phyloP scores from a whole-genome alignment of 192 early-diverging fungal genomes.

The Rhizophagus sp. region DNA sequence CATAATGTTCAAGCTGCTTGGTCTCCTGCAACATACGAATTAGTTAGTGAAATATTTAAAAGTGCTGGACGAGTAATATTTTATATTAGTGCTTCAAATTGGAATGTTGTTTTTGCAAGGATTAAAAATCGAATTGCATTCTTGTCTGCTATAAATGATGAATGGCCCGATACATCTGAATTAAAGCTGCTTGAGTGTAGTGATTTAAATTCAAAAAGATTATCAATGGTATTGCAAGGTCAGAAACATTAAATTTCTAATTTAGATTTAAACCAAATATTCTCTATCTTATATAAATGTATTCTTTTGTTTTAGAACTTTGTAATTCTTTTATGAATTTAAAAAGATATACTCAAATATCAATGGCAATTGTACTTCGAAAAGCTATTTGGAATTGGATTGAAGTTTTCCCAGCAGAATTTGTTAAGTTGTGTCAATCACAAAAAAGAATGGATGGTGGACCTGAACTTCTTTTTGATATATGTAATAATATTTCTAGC shows the following conservation, averaged over 20 bases:
- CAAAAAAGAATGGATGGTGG: conserved; percentile 60
- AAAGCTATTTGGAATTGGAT: conserved; percentile 94
- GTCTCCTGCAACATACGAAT: conserved; percentile 42
- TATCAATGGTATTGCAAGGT: conserved; percentile 69
- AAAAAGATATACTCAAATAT: conserved; percentile 69
- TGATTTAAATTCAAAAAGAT: conserved; percentile 71
- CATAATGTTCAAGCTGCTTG: conserved; percentile 13
- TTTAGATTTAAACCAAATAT: neutral
- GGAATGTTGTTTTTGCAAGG: conserved; percentile 76
- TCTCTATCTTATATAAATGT: neutral
- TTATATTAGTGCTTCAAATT: conserved; percentile 89
- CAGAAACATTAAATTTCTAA: neutral
- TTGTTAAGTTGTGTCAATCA: conserved; percentile 71
- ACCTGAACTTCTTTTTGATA: conserved; percentile 78
- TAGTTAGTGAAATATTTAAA: conserved; percentile 76
- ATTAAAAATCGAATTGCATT: conserved; percentile 66
- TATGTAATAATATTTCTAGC: conserved; percentile 63
- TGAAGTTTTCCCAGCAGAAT: conserved; percentile 81
- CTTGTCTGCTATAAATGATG: conserved; percentile 63
- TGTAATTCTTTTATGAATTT: conserved; percentile 55
- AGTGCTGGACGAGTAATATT: conserved; percentile 81
- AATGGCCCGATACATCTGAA: conserved; percentile 74
- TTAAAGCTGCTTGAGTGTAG: conserved; percentile 86
- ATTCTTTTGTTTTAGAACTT: conserved; percentile 40
- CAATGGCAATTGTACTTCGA: conserved; percentile 72